Conservation (phyloP, 495 filamentous ascomycete genomes). For the Bombardia bombarda region DNA sequence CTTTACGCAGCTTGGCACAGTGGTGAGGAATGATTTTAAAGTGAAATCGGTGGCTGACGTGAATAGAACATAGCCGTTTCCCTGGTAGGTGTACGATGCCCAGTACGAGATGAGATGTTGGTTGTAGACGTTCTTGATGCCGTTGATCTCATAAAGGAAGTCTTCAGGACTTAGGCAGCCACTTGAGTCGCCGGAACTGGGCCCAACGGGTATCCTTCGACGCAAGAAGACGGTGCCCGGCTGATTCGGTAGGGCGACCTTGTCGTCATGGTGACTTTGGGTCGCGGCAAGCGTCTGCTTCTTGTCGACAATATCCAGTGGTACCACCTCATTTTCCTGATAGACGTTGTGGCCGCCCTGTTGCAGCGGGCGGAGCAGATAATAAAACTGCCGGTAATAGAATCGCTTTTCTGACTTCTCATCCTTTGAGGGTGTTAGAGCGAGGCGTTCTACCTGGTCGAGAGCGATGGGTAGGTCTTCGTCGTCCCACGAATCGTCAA, state of each 20-base stretch:
- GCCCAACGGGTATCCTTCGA: slow-evolving; percentile 59
- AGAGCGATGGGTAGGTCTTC: slow-evolving; percentile 74
- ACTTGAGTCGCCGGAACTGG: slow-evolving; percentile 32
- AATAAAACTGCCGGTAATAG: slow-evolving; percentile 74
- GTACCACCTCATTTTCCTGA: slow-evolving; percentile 69
- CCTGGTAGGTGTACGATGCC: slow-evolving; percentile 70
- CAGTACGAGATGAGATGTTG: slow-evolving; percentile 74
- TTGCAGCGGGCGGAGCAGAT: slow-evolving; percentile 61
- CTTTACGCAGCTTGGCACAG: slow-evolving; percentile 59
- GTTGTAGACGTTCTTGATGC: slow-evolving; percentile 57
- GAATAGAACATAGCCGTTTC: slow-evolving; percentile 67
- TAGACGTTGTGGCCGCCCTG: slow-evolving; percentile 68
- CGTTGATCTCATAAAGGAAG: slow-evolving; percentile 61
- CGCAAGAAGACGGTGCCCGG: slow-evolving; percentile 58
- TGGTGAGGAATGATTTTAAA: slow-evolving; percentile 70
- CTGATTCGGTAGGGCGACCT: slow-evolving; percentile 54
- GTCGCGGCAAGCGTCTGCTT: slow-evolving; percentile 38
- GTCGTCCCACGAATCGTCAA: slow-evolving; percentile 85
- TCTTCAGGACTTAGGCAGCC: slow-evolving; percentile 55
- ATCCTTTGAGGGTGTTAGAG: slow-evolving; percentile 52
- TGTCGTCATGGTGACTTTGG: slow-evolving; percentile 50
- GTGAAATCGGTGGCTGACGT: slow-evolving; percentile 65
- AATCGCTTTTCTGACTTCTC: slow-evolving; percentile 64
- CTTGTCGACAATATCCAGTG: slow-evolving; percentile 58
- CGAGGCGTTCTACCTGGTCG: slow-evolving; percentile 60